phyloP scores from a whole-genome alignment of 2,329 filamentous ascomycete species.

The Cordyceps pruinosa region DNA sequence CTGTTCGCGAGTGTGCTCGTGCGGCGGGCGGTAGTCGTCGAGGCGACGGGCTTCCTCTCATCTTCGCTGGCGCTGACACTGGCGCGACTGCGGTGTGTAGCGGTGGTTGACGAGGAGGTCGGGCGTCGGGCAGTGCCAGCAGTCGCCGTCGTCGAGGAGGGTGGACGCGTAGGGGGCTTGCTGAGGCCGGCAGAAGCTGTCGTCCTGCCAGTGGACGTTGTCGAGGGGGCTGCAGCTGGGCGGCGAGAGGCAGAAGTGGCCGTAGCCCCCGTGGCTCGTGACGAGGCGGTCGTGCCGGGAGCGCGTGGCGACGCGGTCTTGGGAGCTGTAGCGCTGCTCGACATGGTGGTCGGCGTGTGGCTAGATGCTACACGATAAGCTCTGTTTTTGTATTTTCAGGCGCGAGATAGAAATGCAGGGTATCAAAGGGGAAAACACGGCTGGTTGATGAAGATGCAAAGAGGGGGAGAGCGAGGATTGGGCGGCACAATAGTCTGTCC shows the following conservation, averaged over 20 bases:
- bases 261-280: slow-evolving; percentile 8
- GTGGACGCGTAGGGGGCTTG: slow-evolving; percentile 44
- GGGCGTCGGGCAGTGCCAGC: slow-evolving; percentile 28
- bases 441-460: slow-evolving; percentile 9
- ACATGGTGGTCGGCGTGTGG: slow-evolving; percentile 4
- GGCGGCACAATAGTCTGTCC: background rate
- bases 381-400: background rate
- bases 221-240: slow-evolving; percentile 24
- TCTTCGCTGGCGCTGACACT: slow-evolving; percentile 45
- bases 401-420: background rate
- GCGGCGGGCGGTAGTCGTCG: slow-evolving; percentile 31
- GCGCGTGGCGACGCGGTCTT: slow-evolving; percentile 31
- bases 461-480: slow-evolving; percentile 6
- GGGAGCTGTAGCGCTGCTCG: slow-evolving; percentile 4
- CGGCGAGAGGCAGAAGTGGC: slow-evolving; percentile 25
- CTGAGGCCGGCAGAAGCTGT: slow-evolving; percentile 32
- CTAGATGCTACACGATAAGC: slow-evolving; percentile 2
- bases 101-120: slow-evolving; percentile 28
- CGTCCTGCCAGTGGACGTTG: slow-evolving; percentile 25
- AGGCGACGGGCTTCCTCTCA: slow-evolving; percentile 36
- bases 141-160: slow-evolving; percentile 25
- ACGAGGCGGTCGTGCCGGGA: slow-evolving; percentile 24
- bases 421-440: slow-evolving; percentile 1
- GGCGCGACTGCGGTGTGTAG: slow-evolving; percentile 40
- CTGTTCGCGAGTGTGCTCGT: slow-evolving; percentile 38